A percentile compares a stretch with the other conserved stretches of the same genome.
Conservation (phyloP, 2,329 filamentous ascomycete genomes). For the Paraphaeosphaeria minitans region DNA sequence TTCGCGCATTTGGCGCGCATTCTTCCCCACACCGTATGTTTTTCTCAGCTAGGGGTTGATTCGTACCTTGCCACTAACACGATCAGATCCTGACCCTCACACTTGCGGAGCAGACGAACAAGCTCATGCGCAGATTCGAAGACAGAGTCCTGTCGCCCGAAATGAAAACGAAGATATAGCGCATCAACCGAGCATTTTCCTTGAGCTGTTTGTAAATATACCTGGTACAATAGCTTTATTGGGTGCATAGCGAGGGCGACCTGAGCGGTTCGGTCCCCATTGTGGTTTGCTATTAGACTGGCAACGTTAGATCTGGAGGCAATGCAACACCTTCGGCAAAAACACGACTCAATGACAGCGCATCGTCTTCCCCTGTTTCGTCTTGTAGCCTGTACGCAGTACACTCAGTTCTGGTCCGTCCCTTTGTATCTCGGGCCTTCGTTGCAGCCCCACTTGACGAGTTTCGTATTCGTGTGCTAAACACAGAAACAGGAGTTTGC, state of each 20-base stretch:
- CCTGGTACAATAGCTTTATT: constrained; percentile 7
- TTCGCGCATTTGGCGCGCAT: constrained; percentile 93
- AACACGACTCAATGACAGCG: neutral
- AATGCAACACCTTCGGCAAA: neutral
- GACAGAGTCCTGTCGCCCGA: constrained; percentile 57
- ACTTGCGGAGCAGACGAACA: constrained; percentile 96
- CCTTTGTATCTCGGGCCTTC: neutral
- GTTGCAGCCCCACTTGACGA: neutral
- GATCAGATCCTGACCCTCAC: constrained; percentile 80
- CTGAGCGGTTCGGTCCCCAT: neutral
- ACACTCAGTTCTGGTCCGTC: neutral
- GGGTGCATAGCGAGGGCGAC: constrained; percentile 18
- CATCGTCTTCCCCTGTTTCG: constrained; percentile 5
- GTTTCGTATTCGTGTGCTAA: neutral
- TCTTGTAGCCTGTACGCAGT: neutral
- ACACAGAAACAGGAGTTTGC: neutral
- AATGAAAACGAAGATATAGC: constrained; percentile 54
- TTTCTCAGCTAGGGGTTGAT: neutral
- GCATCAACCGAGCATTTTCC: neutral
- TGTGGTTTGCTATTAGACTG: neutral
- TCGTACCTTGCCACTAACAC: constrained; percentile 21
- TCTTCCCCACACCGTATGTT: constrained; percentile 79
- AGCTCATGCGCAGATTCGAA: constrained; percentile 83
- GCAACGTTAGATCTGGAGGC: neutral
- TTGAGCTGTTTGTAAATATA: constrained; percentile 14